Conservation (phyloP, 148 eudicot genomes). For the Cornus kousa region DNA sequence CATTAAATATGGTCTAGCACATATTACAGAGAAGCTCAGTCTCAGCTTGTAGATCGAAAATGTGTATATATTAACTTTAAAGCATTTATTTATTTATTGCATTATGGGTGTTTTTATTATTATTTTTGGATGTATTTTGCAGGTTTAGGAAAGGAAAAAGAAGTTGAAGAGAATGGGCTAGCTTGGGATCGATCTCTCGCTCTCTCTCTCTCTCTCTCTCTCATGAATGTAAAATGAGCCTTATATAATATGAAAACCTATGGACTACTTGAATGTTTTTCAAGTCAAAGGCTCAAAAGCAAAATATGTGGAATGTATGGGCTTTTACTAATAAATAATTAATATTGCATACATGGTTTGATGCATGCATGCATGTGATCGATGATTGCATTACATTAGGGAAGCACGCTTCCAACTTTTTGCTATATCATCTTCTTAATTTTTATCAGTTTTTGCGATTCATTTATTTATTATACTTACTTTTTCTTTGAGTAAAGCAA, state of each 20-base stretch:
- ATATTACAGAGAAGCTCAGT: no score
- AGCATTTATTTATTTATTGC: no score
- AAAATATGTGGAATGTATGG: background rate
- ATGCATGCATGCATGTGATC: background rate
- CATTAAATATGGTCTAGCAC: no score
- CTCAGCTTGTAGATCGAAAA: no score
- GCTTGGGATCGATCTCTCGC: background rate
- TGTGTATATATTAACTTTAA: no score
- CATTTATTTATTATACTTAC: background rate
- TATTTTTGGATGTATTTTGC: background rate
- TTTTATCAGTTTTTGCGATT: background rate
- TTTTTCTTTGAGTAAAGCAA: no score
- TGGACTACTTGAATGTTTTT: conserved; percentile 9
- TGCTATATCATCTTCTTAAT: background rate
- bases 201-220: background rate
- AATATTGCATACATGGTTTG: background rate
- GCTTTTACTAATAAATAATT: background rate
- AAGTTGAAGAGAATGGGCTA: conserved; percentile 1
- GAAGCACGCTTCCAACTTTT: background rate
- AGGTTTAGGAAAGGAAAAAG: background rate
- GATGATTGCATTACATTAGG: background rate
- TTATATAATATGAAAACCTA: background rate
- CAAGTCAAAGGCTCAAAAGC: background rate
- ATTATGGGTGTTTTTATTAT: background rate
- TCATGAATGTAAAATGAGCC: background rate